These are phyloP conservation scores for Eremochloa ophiuroides DNA, from an alignment of 176 grass and related monocot species.

Conservation along the genomic window DNA sequence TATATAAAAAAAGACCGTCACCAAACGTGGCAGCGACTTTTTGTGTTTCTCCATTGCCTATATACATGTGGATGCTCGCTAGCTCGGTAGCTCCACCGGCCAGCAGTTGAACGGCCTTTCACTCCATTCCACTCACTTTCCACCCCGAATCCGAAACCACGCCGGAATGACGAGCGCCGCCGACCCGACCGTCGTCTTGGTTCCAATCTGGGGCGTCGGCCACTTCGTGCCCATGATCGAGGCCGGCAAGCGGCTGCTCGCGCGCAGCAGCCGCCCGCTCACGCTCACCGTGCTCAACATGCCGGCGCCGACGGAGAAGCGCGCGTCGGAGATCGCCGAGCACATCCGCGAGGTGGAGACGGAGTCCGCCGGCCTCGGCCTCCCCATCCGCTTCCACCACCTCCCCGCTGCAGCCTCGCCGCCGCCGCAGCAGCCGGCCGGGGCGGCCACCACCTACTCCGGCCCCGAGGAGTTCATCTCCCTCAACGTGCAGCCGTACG, in stretches of 20 bases:
- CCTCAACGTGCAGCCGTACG: background rate
- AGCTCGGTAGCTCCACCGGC: no score
- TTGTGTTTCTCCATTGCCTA: no score
- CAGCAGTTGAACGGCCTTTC: no score
- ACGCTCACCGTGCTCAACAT: slow-evolving; percentile 22
- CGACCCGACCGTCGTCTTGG: background rate
- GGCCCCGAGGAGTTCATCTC: background rate
- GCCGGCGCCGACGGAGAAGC: background rate
- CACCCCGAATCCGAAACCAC: background rate
- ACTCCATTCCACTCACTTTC: background rate
- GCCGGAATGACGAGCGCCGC: background rate
- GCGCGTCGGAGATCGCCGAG: background rate
- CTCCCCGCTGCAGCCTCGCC: background rate
- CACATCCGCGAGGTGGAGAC: background rate
- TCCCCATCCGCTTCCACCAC: background rate
- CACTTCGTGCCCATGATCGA: slow-evolving; percentile 19
- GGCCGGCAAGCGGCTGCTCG: slow-evolving; percentile 18
- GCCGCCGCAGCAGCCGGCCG: background rate
- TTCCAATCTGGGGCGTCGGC: slow-evolving; percentile 1
- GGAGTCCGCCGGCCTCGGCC: background rate
- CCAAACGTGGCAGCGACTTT: no score
- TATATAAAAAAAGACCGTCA: no score
- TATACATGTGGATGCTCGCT: no score
- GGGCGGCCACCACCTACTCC: background rate
- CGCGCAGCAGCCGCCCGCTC: background rate